Conservation (phyloP, 306 rosid genomes). For the Quercus gilva region DNA sequence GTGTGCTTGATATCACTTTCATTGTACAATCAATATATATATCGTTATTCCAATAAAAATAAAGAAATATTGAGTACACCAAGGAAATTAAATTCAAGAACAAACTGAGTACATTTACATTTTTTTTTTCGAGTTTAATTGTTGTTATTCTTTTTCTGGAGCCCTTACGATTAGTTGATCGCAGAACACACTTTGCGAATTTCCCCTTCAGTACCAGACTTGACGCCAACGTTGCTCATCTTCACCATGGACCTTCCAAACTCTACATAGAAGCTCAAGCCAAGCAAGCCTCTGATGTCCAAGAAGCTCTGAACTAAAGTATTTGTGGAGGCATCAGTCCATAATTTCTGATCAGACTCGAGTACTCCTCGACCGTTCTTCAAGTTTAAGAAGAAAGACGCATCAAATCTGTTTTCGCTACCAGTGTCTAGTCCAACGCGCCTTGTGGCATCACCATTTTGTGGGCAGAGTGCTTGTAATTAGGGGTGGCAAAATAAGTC, state of each 20-base stretch:
- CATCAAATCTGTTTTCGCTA: constrained; percentile 39
- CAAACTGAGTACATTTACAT: too few relatives aligned
- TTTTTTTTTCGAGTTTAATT: too few relatives aligned
- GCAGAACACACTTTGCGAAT: constrained; percentile 60
- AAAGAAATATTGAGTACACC: too few relatives aligned
- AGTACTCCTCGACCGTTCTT: constrained; percentile 47
- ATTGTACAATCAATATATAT: too few relatives aligned
- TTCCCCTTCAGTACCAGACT: constrained; percentile 45
- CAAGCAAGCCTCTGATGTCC: constrained; percentile 30
- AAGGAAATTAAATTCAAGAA: too few relatives aligned
- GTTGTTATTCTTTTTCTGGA: too few relatives aligned
- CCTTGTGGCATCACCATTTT: constrained; percentile 29
- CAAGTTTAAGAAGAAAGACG: constrained; percentile 37
- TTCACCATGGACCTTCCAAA: constrained; percentile 65
- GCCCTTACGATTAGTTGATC: constrained; percentile 25
- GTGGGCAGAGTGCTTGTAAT: constrained; percentile 51
- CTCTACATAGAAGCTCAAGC: constrained; percentile 39
- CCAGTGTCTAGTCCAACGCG: constrained; percentile 48
- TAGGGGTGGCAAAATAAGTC: too few relatives aligned
- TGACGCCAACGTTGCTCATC: constrained; percentile 58
- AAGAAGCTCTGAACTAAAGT: constrained; percentile 34
- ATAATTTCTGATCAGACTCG: constrained; percentile 53
- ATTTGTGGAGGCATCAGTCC: constrained; percentile 59
- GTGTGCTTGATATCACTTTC: too few relatives aligned
- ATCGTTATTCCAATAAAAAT: too few relatives aligned